Percentiles rank a stretch among this genome's conserved stretches.
These are phyloP conservation scores for Trichoderma cornu-damae DNA, from an alignment of 2,329 filamentous ascomycete species.

Conservation along the genomic window DNA sequence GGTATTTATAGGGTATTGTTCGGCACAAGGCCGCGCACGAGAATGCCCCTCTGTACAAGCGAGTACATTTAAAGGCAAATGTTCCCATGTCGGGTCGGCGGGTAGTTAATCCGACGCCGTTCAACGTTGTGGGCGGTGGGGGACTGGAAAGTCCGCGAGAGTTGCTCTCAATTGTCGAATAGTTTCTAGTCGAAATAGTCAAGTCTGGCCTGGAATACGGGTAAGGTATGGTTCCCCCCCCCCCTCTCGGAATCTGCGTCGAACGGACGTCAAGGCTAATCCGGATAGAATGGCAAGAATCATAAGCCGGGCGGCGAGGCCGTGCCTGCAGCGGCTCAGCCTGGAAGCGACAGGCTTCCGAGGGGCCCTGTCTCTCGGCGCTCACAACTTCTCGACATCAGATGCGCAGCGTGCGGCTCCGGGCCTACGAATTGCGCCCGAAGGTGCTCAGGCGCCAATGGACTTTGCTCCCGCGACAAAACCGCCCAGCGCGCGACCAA, in stretches of 20 bases:
- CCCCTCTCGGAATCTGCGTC: too few relatives aligned
- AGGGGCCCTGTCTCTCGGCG: slow-evolving; percentile 22
- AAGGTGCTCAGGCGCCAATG: slow-evolving; percentile 35
- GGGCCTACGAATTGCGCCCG: slow-evolving; percentile 10
- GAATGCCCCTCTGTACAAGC: neutral
- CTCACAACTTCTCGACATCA: slow-evolving; percentile 29
- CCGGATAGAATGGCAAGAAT: slow-evolving; percentile 23
- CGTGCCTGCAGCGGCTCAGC: slow-evolving; percentile 23
- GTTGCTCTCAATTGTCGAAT: neutral
- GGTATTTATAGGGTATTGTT: neutral
- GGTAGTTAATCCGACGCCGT: slow-evolving; percentile 17
- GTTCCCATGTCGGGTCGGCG: slow-evolving; percentile 13
- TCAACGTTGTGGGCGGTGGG: neutral
- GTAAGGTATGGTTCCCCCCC: neutral
- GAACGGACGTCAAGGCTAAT: neutral
- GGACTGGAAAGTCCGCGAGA: slow-evolving; percentile 10
- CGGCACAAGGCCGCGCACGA: neutral
- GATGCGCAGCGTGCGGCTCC: slow-evolving; percentile 24
- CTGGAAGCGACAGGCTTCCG: slow-evolving; percentile 3
- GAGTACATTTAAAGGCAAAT: slow-evolving; percentile 1
- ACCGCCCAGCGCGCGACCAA: slow-evolving; percentile 79
- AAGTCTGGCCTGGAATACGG: neutral
- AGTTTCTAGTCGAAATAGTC: neutral
- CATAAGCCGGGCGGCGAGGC: slow-evolving; percentile 19
- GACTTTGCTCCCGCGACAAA: slow-evolving; percentile 62